phyloP scores from a whole-genome alignment of 2,329 filamentous ascomycete genomes.

The Fusarium xyrophilum region DNA sequence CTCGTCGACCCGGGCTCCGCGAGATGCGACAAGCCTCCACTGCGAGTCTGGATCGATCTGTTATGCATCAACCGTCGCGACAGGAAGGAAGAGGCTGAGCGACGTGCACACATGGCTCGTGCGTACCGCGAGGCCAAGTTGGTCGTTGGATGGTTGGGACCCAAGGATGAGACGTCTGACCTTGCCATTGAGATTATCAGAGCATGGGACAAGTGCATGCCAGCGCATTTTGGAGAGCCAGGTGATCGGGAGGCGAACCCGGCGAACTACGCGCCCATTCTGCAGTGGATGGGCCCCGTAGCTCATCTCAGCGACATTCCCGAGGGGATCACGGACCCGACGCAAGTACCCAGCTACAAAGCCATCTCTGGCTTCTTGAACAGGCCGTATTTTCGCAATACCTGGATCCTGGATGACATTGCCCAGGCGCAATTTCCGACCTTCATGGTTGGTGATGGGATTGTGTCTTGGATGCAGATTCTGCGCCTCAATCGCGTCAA shows the following conservation, averaged over 20 bases:
- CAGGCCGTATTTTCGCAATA: constrained; percentile 34
- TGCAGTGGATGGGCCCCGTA: constrained; percentile 37
- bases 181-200: constrained; percentile 34
- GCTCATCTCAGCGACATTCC: constrained; percentile 37
- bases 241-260: constrained; percentile 34
- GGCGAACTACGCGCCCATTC: constrained; percentile 30
- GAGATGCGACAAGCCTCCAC: constrained; percentile 14
- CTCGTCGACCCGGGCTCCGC: constrained; percentile 11
- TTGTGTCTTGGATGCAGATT: constrained; percentile 39
- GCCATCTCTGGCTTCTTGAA: constrained; percentile 33
- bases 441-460: constrained; percentile 33
- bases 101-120: constrained; percentile 31
- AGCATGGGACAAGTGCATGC: constrained; percentile 38
- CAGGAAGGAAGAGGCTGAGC: constrained; percentile 26
- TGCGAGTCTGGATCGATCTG: constrained; percentile 35
- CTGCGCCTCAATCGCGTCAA: constrained; percentile 37
- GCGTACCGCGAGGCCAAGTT: constrained; percentile 32
- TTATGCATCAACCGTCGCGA: constrained; percentile 32
- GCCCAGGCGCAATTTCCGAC: constrained; percentile 33
- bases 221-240: constrained; percentile 29
- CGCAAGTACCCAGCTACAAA: constrained; percentile 34
- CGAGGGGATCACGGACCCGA: constrained; percentile 32
- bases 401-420: constrained; percentile 38
- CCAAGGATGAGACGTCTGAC: constrained; percentile 31
- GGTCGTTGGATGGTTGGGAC: constrained; percentile 35